Conservation (phyloP, 345 rosid genomes). For the Theobroma cacao region DNA sequence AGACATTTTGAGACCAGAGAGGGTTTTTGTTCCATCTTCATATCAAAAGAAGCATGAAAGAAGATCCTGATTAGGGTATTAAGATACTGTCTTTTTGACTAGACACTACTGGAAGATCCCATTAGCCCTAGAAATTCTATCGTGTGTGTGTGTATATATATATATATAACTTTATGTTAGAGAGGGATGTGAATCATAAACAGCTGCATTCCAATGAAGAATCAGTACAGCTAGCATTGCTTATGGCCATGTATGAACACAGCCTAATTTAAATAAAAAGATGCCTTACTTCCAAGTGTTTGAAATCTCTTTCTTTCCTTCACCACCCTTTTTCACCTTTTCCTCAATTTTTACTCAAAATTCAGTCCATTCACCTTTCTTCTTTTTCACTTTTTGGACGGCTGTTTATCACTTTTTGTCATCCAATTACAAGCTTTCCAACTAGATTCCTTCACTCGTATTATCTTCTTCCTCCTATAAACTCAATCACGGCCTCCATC, state of each 20-base stretch:
- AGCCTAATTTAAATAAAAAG: not conserved
- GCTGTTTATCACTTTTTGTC: conserved; percentile 24
- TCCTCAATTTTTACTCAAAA: not conserved
- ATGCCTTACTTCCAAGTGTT: conserved; percentile 35
- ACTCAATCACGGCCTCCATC: not conserved
- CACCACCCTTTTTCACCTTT: not conserved
- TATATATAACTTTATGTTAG: not conserved
- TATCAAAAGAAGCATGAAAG: too few species aligned
- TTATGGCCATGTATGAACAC: conserved; percentile 23
- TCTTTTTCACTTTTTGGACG: conserved; percentile 44
- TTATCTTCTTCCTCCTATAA: conserved; percentile 23
- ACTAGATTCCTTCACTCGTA: conserved; percentile 28
- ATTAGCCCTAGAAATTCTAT: not conserved
- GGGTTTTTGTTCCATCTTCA: too few species aligned
- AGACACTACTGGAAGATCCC: too few species aligned
- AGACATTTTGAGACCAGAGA: too few species aligned
- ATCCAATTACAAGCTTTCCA: conserved; percentile 27
- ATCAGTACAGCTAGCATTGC: too few species aligned
- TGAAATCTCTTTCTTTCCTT: conserved; percentile 15
- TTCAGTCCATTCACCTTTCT: not conserved
- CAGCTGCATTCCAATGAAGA: not conserved
- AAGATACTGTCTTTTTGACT: too few species aligned
- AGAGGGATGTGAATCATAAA: not conserved
- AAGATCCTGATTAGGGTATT: too few species aligned
- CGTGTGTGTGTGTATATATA: too few species aligned